These are phyloP conservation scores for Fusarium redolens DNA, from an alignment of 2,329 filamentous ascomycete genomes.

Conservation along the genomic window DNA sequence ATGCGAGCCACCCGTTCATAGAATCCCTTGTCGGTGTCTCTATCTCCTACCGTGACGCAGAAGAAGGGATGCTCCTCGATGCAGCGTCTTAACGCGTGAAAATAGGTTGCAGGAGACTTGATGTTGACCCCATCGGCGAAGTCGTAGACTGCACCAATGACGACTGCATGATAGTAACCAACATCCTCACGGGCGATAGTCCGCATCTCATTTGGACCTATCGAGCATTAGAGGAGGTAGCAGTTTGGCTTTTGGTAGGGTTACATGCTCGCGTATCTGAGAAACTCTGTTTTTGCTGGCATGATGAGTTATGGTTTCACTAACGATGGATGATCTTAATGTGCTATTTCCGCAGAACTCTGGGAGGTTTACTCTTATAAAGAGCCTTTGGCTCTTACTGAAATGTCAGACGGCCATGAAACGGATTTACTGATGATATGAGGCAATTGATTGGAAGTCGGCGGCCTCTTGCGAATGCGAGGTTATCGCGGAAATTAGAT, in stretches of 20 bases:
- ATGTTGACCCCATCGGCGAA: conserved; percentile 2
- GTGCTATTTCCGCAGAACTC: background rate
- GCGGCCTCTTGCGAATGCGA: conserved; percentile 30
- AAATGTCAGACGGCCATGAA: background rate
- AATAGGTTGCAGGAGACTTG: conserved; percentile 22
- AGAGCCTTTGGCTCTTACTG: background rate
- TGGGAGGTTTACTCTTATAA: background rate
- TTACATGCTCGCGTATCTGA: conserved; percentile 32
- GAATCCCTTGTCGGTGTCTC: conserved; percentile 35
- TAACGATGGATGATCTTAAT: background rate
- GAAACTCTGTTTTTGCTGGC: conserved; percentile 18
- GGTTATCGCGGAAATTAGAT: conserved; percentile 6
- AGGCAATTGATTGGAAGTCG: background rate
- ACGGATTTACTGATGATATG: background rate
- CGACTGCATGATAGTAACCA: conserved; percentile 39
- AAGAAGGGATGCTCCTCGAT: conserved; percentile 37
- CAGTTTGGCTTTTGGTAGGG: no score
- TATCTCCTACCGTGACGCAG: conserved; percentile 32
- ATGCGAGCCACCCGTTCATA: conserved; percentile 34
- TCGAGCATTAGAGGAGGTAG: background rate
- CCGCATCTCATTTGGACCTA: conserved; percentile 41
- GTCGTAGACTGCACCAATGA: conserved; percentile 38
- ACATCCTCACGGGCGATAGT: conserved; percentile 37
- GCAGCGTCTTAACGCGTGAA: conserved; percentile 29
- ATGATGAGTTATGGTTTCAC: conserved; percentile 5